Conservation (phyloP, 2,329 filamentous ascomycete species). For the Venturia effusa region DNA sequence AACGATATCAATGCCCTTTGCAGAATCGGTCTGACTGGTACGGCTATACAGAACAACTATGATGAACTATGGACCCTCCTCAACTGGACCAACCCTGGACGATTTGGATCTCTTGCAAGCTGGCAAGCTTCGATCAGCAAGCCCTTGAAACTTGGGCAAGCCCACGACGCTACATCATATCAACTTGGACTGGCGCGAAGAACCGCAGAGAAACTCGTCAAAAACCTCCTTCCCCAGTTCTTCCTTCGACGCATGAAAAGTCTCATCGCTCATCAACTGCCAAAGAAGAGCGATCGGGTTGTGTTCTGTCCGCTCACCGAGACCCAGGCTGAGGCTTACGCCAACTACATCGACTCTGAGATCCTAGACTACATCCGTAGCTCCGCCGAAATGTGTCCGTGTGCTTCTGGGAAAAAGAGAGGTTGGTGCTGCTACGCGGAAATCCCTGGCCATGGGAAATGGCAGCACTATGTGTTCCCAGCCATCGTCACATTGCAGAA, state of each 20-base stretch:
- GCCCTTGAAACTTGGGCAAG: slow-evolving; percentile 78
- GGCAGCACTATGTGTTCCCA: slow-evolving; percentile 75
- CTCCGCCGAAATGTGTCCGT: slow-evolving; percentile 58
- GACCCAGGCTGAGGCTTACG: slow-evolving; percentile 71
- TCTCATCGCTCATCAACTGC: slow-evolving; percentile 81
- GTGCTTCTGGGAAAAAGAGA: slow-evolving; percentile 55
- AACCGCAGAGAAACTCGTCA: slow-evolving; percentile 73
- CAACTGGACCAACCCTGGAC: slow-evolving; percentile 90
- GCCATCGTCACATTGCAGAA: slow-evolving; percentile 75
- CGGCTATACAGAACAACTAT: slow-evolving; percentile 95
- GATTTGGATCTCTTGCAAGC: slow-evolving; percentile 53
- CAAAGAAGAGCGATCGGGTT: slow-evolving; percentile 87
- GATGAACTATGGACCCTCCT: slow-evolving; percentile 93
- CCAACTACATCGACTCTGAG: slow-evolving; percentile 65
- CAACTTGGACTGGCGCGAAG: slow-evolving; percentile 72
- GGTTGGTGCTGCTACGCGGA: slow-evolving; percentile 70
- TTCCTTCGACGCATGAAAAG: slow-evolving; percentile 91
- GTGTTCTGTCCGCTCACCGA: slow-evolving; percentile 89
- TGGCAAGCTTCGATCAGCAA: slow-evolving; percentile 72
- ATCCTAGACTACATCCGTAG: slow-evolving; percentile 58
- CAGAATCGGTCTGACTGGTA: slow-evolving; percentile 85
- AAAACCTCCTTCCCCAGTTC: slow-evolving; percentile 79
- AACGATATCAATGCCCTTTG: slow-evolving; percentile 84
- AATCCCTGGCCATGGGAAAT: slow-evolving; percentile 52
- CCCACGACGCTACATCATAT: slow-evolving; percentile 75